Evolutionary conservation across 148 eudicot genomes (phyloP).

Genomic region (Euryodendron excelsum): DNA sequence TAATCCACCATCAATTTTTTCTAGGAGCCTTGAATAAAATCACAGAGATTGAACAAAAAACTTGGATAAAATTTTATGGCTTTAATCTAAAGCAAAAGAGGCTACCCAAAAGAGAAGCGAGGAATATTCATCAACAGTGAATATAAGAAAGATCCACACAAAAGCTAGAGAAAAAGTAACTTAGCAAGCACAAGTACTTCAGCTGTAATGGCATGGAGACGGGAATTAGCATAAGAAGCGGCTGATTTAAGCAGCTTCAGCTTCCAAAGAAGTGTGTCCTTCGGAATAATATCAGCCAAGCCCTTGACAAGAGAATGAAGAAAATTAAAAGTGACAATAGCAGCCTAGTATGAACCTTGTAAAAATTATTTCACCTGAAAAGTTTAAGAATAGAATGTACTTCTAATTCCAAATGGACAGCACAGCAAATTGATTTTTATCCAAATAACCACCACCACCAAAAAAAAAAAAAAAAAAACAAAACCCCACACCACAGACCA

Average conservation of each 20-base stretch:
- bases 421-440: too few relatives aligned
- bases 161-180: conserved; percentile 26
- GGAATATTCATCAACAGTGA: not conserved
- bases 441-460: too few relatives aligned
- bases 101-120: not conserved
- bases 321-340: not conserved
- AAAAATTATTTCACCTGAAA: not conserved
- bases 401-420: not conserved
- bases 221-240: conserved; percentile 85
- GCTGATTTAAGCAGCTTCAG: conserved; percentile 80
- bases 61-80: too few relatives aligned
- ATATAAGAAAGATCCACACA: not conserved
- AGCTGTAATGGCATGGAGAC: conserved; percentile 85
- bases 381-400: not conserved
- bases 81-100: not conserved
- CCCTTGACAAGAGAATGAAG: conserved; percentile 40
- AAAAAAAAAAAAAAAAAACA: too few relatives aligned
- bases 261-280: conserved; percentile 82
- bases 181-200: conserved; percentile 96
- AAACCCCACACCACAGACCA: too few relatives aligned
- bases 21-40: too few relatives aligned
- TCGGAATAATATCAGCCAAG: conserved; percentile 81
- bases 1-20: too few relatives aligned
- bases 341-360: not conserved
- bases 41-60: too few relatives aligned